These are phyloP conservation scores for Mycosarcoma mackinlayi DNA, from an alignment of 1,284 basidiomycete species.

Conservation along the genomic window DNA sequence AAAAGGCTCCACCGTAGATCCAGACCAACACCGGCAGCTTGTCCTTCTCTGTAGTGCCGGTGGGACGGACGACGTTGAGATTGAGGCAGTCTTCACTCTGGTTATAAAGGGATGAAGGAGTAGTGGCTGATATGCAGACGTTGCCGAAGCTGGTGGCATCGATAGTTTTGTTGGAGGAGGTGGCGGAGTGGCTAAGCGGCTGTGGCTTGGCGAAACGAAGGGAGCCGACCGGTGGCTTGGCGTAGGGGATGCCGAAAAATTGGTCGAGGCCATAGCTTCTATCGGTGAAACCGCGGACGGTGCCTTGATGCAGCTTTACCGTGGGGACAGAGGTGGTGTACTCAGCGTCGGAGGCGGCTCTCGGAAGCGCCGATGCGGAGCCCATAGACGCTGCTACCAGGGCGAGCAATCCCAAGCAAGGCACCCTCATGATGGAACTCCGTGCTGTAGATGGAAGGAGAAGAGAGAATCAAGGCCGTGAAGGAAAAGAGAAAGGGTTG, in stretches of 20 bases:
- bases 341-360: not conserved
- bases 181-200: constrained; percentile 19
- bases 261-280: constrained; percentile 24
- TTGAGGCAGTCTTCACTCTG: constrained; percentile 51
- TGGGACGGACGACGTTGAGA: constrained; percentile 50
- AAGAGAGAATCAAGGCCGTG: too few species aligned
- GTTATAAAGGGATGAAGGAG: constrained; percentile 16
- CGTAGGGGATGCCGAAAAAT: constrained; percentile 53
- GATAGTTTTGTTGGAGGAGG: constrained; percentile 11
- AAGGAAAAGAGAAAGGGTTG: too few species aligned
- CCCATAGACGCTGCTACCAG: constrained; percentile 8
- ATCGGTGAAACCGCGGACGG: constrained; percentile 23
- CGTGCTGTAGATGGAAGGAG: too few species aligned
- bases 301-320: constrained; percentile 31
- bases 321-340: constrained; percentile 4
- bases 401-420: constrained; percentile 3
- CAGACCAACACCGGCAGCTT: constrained; percentile 47
- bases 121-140: constrained; percentile 29
- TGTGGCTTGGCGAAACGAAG: constrained; percentile 44
- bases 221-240: constrained; percentile 31
- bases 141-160: constrained; percentile 39
- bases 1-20: constrained; percentile 50
- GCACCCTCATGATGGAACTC: constrained; percentile 4
- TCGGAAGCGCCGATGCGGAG: constrained; percentile 14
- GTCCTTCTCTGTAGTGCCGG: constrained; percentile 9